Percentiles rank a stretch among this genome's conserved stretches.
Evolutionary conservation across 2,329 filamentous ascomycete genomes (phyloP).

Genomic region (Diaporthe sp.): DNA sequence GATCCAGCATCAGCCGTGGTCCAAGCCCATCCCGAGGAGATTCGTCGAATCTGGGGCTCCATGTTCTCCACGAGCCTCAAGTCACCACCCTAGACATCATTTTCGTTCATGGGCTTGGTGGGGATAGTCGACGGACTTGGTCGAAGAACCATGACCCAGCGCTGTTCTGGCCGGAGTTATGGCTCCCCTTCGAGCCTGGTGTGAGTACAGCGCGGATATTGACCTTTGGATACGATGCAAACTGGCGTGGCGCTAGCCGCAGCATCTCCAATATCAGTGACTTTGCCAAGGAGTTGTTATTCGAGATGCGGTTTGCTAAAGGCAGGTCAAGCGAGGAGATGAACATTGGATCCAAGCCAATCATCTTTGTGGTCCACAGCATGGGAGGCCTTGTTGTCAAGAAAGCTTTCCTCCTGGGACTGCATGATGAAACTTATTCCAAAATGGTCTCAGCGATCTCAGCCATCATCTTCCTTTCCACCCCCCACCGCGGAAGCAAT

Average conservation of each 20-base stretch:
- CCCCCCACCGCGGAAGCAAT: conserved; percentile 52
- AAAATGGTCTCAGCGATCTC: neutral
- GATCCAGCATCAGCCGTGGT: too few relatives aligned
- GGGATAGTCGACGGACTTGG: neutral
- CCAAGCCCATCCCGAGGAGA: too few relatives aligned
- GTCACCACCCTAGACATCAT: neutral
- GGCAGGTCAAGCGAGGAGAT: neutral
- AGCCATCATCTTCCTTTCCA: conserved; percentile 50
- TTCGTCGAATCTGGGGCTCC: too few relatives aligned
- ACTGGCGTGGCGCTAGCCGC: neutral
- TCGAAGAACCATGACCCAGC: neutral
- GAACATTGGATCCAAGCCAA: neutral
- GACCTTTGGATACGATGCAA: conserved; percentile 9
- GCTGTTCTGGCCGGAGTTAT: neutral
- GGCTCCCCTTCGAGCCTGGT: neutral
- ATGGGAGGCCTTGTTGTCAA: conserved; percentile 24
- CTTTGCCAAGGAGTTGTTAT: conserved; percentile 9
- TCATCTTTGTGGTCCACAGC: conserved; percentile 11
- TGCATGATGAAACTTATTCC: conserved; percentile 41
- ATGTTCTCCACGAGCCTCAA: too few relatives aligned
- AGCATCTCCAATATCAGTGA: neutral
- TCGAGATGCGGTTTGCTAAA: neutral
- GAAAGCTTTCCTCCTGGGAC: conserved; percentile 43
- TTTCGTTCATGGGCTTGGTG: conserved; percentile 2
- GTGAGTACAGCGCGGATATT: too few relatives aligned